Evolutionary conservation across 495 filamentous ascomycete genomes (phyloP), one percentile per base, ranked within the genome.

Genomic region (Penicillium maclennaniae): DNA sequence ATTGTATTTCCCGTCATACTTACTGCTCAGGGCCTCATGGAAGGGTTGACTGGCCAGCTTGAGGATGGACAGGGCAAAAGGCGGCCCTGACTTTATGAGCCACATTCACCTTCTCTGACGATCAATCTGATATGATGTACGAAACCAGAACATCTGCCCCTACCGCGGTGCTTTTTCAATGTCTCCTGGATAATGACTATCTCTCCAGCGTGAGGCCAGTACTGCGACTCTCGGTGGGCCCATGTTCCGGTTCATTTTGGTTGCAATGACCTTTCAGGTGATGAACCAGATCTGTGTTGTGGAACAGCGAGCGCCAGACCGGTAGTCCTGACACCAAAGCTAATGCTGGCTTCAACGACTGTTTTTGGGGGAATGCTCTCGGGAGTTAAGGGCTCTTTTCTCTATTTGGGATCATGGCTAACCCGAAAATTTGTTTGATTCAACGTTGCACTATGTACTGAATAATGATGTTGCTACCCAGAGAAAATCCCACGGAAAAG

Each of bases 301-400:
- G 65, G 69, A 15, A 82, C 74, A 1, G 79, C 82, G 1, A 84
- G 62, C 1, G 79, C 79, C 19, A 85, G 73, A 45, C 83, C 83
- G 51, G 84, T 84, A 0, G 80, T 83, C 46, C 75, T 79, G 1
- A 85, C 79, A 9, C 82, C 81, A 48, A 77, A 84, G 45, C 75
- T 79, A 6, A 84, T 75, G 36, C 81, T 63, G 25, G 74, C n/a
- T n/a, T n/a, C n/a, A n/a, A n/a, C n/a, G n/a, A n/a, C n/a, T n/a
- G n/a, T n/a, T n/a, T n/a, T n/a, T n/a, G n/a, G n/a, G n/a, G n/a
- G n/a, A n/a, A n/a, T n/a, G n/a, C n/a, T n/a, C n/a, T n/a, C n/a
- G n/a, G n/a, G n/a, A n/a, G n/a, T n/a, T n/a, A n/a, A n/a, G n/a
- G n/a, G n/a, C n/a, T n/a, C n/a, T n/a, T n/a, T n/a, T n/a, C n/a